A percentile compares a stretch with the other conserved stretches of the same genome.
Conservation (phyloP, 306 rosid species). For the Pyrus pyrifolia region DNA sequence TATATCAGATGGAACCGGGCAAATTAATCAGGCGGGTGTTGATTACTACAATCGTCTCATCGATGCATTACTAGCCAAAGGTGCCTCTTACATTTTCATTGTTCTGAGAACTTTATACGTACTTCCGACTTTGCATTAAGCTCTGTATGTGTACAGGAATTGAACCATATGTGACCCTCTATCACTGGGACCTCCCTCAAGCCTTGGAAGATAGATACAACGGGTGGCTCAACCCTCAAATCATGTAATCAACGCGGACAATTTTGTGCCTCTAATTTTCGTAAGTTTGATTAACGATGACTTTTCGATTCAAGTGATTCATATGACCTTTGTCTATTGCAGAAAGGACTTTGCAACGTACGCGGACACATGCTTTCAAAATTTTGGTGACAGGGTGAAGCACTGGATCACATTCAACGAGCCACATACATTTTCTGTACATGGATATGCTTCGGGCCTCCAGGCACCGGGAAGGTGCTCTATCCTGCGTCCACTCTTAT, state of each 20-base stretch:
- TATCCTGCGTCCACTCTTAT: conserved; percentile 44
- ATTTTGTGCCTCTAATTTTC: neutral
- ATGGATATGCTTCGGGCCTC: conserved; percentile 83
- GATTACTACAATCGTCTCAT: conserved; percentile 83
- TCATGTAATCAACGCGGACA: conserved; percentile 44
- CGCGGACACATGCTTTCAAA: conserved; percentile 79
- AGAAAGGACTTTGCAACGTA: conserved; percentile 68
- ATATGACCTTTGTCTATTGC: conserved; percentile 8
- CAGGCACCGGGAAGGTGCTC: conserved; percentile 93
- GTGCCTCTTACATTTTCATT: conserved; percentile 23
- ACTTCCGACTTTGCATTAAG: neutral
- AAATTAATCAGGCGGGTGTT: conserved; percentile 70
- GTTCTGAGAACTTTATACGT: neutral
- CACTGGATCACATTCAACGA: conserved; percentile 94
- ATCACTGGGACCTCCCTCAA: conserved; percentile 97
- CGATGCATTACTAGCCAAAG: conserved; percentile 67
- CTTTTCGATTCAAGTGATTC: neutral
- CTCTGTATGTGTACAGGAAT: conserved; percentile 37
- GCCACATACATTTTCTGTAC: conserved; percentile 72
- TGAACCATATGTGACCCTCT: conserved; percentile 84
- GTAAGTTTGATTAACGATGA: neutral
- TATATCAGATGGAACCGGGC: conserved; percentile 61
- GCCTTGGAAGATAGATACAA: conserved; percentile 71
- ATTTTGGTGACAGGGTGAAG: conserved; percentile 94
- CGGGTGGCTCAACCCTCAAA: conserved; percentile 74